Evolutionary conservation across 108 stramenopile species (phyloP).

Genomic region (Fragilaria crotonensis): DNA sequence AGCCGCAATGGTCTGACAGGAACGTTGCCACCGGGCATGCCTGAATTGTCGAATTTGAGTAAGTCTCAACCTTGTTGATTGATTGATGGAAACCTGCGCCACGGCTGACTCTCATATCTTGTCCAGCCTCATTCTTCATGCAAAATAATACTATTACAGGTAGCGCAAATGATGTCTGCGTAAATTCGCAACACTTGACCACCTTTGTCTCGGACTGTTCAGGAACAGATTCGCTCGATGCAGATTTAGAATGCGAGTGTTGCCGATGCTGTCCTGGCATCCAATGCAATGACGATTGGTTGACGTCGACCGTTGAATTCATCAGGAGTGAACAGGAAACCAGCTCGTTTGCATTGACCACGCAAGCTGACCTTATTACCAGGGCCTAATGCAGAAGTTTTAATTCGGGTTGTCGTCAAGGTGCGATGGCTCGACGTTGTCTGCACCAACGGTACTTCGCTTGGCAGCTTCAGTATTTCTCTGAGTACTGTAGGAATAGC

Average conservation of each 20-base stretch:
- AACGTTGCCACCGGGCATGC: background rate
- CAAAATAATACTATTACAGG: background rate
- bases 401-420: background rate
- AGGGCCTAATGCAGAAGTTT: too few species aligned
- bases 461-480: background rate
- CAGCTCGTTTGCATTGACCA: background rate
- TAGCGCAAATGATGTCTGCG: background rate
- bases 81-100: background rate
- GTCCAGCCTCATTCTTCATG: background rate
- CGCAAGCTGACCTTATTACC: background rate
- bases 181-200: background rate
- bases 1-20: conserved; percentile 11
- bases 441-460: background rate
- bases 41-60: background rate
- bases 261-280: background rate
- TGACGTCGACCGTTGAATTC: background rate
- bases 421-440: background rate
- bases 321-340: background rate
- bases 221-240: background rate
- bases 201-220: background rate
- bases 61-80: background rate
- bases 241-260: background rate
- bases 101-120: background rate
- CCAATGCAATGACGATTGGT: background rate
- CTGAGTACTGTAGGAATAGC: background rate